phyloP scores from a whole-genome alignment of 2,329 filamentous ascomycete genomes.

The Amylocarpus encephaloides region DNA sequence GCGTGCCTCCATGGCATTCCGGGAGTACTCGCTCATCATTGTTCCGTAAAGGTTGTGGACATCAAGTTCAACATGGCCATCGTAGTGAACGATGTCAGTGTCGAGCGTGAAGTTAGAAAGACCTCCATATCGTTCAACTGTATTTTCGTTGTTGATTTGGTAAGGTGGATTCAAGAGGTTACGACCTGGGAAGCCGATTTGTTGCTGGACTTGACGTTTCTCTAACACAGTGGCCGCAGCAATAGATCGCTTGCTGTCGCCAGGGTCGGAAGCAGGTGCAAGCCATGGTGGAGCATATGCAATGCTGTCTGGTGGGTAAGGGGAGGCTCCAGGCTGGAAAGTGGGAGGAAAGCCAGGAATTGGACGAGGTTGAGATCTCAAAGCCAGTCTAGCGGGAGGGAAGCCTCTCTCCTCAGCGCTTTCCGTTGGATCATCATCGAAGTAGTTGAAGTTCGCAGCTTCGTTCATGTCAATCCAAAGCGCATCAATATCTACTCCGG shows the following conservation, averaged over 20 bases:
- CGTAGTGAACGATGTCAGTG: slow-evolving; percentile 61
- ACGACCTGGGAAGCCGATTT: slow-evolving; percentile 53
- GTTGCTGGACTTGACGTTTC: slow-evolving; percentile 33
- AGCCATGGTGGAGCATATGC: slow-evolving; percentile 12
- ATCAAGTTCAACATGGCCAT: slow-evolving; percentile 64
- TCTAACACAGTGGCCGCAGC: slow-evolving; percentile 1
- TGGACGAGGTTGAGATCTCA: slow-evolving; percentile 55
- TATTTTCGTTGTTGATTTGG: slow-evolving; percentile 53
- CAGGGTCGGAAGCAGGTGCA: slow-evolving; percentile 33
- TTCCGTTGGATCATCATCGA: neutral
- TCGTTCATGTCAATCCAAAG: slow-evolving; percentile 73
- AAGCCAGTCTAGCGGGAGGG: slow-evolving; percentile 56
- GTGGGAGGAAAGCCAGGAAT: slow-evolving; percentile 63
- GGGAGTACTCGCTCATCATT: slow-evolving; percentile 64
- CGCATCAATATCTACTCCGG: slow-evolving; percentile 68
- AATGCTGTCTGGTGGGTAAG: neutral
- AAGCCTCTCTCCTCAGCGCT: slow-evolving; percentile 31
- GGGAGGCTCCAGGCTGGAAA: slow-evolving; percentile 51
- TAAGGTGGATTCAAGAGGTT: slow-evolving; percentile 61
- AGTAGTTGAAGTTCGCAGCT: slow-evolving; percentile 37
- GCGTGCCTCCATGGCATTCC: slow-evolving; percentile 58
- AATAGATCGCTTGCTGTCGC: slow-evolving; percentile 7
- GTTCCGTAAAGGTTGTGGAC: slow-evolving; percentile 72
- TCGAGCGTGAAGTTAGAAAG: slow-evolving; percentile 55
- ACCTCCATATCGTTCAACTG: slow-evolving; percentile 39